Percentiles rank a stretch among this genome's conserved stretches.
Evolutionary conservation across 2,329 filamentous ascomycete species (phyloP).

Genomic region (Mycosphaerelloides madeirae): DNA sequence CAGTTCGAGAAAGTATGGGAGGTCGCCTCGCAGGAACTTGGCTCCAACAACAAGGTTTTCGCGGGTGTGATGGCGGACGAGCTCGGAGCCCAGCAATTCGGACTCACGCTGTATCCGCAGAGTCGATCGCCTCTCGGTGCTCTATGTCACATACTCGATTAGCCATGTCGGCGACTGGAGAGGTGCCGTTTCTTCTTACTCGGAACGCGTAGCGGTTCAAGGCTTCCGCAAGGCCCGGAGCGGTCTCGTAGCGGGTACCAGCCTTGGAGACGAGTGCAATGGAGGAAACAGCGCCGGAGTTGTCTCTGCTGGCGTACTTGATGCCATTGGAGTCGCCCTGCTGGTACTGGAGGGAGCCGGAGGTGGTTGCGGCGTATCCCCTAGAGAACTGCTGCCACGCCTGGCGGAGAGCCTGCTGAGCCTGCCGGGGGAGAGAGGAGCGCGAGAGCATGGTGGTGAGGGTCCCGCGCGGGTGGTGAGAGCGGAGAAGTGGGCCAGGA

Average conservation of each 20-base stretch:
- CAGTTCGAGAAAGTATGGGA: slow-evolving; percentile 96
- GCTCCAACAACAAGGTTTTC: slow-evolving; percentile 90
- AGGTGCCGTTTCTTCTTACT: slow-evolving; percentile 48
- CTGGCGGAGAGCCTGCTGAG: slow-evolving; percentile 57
- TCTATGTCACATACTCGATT: slow-evolving; percentile 47
- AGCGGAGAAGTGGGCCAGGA: slow-evolving; percentile 15
- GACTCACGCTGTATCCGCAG: slow-evolving; percentile 91
- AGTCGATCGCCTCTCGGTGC: slow-evolving; percentile 80
- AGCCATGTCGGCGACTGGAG: slow-evolving; percentile 7
- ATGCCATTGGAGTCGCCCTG: slow-evolving; percentile 78
- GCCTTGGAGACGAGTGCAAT: slow-evolving; percentile 90
- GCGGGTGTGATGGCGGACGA: slow-evolving; percentile 81
- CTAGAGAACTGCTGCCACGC: slow-evolving; percentile 57
- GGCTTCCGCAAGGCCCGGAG: slow-evolving; percentile 83
- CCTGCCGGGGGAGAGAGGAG: slow-evolving; percentile 59
- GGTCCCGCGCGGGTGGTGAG: slow-evolving; percentile 23
- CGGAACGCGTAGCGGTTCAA: slow-evolving; percentile 97
- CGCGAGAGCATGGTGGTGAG: slow-evolving; percentile 58
- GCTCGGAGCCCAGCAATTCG: slow-evolving; percentile 89
- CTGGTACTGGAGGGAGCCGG: slow-evolving; percentile 79
- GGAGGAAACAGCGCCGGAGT: slow-evolving; percentile 81
- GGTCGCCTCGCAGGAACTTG: slow-evolving; percentile 90
- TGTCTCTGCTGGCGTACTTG: slow-evolving; percentile 88
- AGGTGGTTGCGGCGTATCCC: slow-evolving; percentile 63
- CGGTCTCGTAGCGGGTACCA: slow-evolving; percentile 85